Evolutionary conservation across 202 grass and related monocot species (phyloP).

Genomic region (Miscanthus sacchariflorus): DNA sequence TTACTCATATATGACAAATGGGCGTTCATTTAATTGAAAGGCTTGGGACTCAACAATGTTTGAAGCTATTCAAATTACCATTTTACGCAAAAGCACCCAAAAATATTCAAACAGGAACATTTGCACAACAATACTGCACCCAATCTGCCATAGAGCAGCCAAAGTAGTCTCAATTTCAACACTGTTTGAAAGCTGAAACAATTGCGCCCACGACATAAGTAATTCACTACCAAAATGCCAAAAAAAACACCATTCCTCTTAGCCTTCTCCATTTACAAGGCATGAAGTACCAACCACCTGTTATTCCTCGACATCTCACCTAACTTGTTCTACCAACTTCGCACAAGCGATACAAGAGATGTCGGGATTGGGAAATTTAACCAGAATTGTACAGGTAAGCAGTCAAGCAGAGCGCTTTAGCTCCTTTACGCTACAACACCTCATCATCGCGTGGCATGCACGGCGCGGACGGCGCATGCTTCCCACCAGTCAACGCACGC

Average conservation of each 20-base stretch:
- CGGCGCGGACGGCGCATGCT: neutral
- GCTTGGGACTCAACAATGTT: neutral
- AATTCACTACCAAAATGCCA: slow-evolving; percentile 31
- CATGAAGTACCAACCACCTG: slow-evolving; percentile 14
- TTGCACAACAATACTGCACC: neutral
- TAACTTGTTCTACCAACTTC: slow-evolving; percentile 25
- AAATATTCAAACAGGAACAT: neutral
- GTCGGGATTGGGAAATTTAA: neutral
- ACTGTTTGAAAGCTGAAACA: neutral
- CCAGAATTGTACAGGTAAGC: neutral
- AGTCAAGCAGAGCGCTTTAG: neutral
- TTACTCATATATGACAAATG: too few relatives aligned
- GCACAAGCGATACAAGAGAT: neutral
- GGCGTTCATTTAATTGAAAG: neutral
- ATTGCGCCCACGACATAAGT: neutral
- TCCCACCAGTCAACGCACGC: slow-evolving; percentile 19
- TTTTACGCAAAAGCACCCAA: neutral
- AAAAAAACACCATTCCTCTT: neutral
- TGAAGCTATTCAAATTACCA: neutral
- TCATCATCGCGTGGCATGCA: slow-evolving; percentile 9
- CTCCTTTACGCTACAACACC: neutral
- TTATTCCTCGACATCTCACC: slow-evolving; percentile 44
- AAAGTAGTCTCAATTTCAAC: neutral
- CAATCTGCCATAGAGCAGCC: neutral
- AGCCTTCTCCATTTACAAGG: neutral